A percentile compares a stretch with the other conserved stretches of the same genome.
Conservation (phyloP, 1,284 basidiomycete genomes). For the Ustilago loliicola region DNA sequence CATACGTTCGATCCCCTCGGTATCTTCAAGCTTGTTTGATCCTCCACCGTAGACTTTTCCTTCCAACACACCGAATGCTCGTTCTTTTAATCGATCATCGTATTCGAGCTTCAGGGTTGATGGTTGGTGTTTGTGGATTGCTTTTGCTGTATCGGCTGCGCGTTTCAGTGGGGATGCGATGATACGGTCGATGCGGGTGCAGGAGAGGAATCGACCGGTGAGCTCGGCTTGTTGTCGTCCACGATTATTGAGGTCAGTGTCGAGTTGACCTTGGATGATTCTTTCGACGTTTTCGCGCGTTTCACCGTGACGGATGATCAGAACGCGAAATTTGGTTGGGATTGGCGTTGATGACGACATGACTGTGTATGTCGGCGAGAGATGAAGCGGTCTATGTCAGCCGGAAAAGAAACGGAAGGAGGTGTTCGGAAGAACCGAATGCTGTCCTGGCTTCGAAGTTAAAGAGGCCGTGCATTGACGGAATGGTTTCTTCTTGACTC, state of each 20-base stretch:
- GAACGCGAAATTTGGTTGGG: slow-evolving; percentile 38
- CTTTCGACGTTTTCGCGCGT: slow-evolving; percentile 66
- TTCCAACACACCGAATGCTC: slow-evolving; percentile 64
- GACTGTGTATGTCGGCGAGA: neutral
- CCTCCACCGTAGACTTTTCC: slow-evolving; percentile 59
- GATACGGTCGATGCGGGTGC: slow-evolving; percentile 55
- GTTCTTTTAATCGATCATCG: slow-evolving; percentile 63
- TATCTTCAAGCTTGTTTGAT: slow-evolving; percentile 53
- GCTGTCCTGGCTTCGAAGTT: neutral
- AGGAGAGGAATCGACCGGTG: slow-evolving; percentile 53
- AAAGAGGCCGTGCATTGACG: neutral
- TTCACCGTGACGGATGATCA: slow-evolving; percentile 68
- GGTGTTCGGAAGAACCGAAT: neutral
- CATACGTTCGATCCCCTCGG: slow-evolving; percentile 61
- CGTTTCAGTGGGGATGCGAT: slow-evolving; percentile 62
- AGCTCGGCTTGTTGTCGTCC: slow-evolving; percentile 60
- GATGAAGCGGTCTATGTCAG: neutral
- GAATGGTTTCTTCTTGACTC: neutral
- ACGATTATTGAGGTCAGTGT: slow-evolving; percentile 61
- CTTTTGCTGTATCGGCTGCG: slow-evolving; percentile 46
- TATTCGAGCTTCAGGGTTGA: slow-evolving; percentile 19
- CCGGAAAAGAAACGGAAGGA: neutral
- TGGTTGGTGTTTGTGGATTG: slow-evolving; percentile 29
- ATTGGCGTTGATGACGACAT: neutral
- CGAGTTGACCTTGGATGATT: slow-evolving; percentile 69